Conservation (phyloP, 495 filamentous ascomycete genomes). For the Tricharina praecox region DNA sequence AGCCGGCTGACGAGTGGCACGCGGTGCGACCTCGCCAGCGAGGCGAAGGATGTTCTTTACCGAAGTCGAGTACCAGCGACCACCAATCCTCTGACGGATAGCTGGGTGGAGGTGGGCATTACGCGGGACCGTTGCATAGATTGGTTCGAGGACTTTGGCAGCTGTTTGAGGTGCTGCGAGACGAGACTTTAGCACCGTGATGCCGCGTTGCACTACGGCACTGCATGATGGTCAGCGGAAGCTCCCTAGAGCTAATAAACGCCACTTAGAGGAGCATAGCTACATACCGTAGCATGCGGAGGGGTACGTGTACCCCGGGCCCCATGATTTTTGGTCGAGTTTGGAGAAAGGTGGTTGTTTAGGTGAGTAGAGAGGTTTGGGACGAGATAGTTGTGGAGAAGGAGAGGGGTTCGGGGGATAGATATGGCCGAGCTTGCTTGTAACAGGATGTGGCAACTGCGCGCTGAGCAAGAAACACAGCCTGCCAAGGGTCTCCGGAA, state of each 20-base stretch:
- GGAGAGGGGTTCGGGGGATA: too few species aligned
- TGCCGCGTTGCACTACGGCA: conserved; percentile 20
- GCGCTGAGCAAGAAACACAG: too few species aligned
- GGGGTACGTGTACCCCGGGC: conserved; percentile 24
- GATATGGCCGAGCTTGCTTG: too few species aligned
- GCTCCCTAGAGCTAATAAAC: background rate
- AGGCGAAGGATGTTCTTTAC: conserved; percentile 10
- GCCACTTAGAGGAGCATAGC: background rate
- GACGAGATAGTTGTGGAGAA: background rate
- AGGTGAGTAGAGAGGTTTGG: background rate
- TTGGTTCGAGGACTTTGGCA: conserved; percentile 15
- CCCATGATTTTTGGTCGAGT: conserved; percentile 15
- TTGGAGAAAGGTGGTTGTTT: background rate
- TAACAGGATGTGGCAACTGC: too few species aligned
- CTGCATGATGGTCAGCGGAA: conserved; percentile 4
- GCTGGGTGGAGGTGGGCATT: conserved; percentile 7
- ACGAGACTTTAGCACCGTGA: conserved; percentile 14
- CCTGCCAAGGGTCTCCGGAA: too few species aligned
- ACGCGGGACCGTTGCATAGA: conserved; percentile 12
- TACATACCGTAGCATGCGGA: conserved; percentile 25
- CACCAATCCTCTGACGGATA: conserved; percentile 11
- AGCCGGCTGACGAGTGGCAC: conserved; percentile 1
- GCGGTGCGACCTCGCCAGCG: background rate
- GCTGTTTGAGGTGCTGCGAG: conserved; percentile 13
- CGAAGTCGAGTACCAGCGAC: conserved; percentile 20